Conservation (phyloP, 805 yeast genomes). For the Wickerhamomyces subpelliculosus region DNA sequence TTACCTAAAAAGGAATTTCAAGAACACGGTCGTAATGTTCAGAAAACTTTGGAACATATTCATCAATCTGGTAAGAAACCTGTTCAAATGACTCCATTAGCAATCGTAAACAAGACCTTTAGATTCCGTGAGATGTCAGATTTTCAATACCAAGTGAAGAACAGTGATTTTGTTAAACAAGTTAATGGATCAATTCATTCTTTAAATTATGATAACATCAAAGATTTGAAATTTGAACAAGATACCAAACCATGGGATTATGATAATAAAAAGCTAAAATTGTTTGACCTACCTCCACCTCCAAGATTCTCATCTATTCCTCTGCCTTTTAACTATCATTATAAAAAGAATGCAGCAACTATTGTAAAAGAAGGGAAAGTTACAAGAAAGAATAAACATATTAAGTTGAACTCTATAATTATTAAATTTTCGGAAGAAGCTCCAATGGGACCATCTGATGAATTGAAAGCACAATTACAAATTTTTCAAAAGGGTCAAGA, state of each 20-base stretch:
- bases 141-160: conserved; percentile 65
- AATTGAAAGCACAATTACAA: conserved; percentile 39
- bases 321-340: conserved; percentile 73
- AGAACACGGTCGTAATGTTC: conserved; percentile 33
- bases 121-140: conserved; percentile 84
- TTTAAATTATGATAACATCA: conserved; percentile 36
- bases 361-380: conserved; percentile 41
- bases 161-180: conserved; percentile 41
- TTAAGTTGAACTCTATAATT: conserved; percentile 47
- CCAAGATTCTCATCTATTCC: conserved; percentile 72
- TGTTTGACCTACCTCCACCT: conserved; percentile 72
- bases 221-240: conserved; percentile 27
- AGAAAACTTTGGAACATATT: conserved; percentile 31
- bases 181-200: conserved; percentile 33
- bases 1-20: conserved; percentile 50
- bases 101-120: conserved; percentile 59
- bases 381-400: conserved; percentile 35
- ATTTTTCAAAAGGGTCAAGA: conserved; percentile 24
- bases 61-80: conserved; percentile 25
- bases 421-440: conserved; percentile 40
- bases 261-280: conserved; percentile 7
- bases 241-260: conserved; percentile 32
- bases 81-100: conserved; percentile 51
- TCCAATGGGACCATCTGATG: conserved; percentile 45
- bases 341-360: conserved; percentile 61